These are phyloP conservation scores for Entomortierella chlamydospora DNA, from an alignment of 192 early-diverging fungal species.

Conservation along the genomic window DNA sequence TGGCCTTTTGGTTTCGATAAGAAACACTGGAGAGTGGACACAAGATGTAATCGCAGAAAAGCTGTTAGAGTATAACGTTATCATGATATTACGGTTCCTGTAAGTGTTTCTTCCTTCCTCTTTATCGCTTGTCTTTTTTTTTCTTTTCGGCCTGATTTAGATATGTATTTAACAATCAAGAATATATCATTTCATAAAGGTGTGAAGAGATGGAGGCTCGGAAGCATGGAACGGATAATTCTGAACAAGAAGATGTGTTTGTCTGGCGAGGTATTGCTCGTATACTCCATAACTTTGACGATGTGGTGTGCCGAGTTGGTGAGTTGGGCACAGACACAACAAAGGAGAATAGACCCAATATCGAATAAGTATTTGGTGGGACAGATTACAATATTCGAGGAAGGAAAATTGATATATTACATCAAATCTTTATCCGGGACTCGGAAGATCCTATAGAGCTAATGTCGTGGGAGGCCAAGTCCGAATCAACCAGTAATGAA, in stretches of 20 bases:
- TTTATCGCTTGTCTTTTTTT: background rate
- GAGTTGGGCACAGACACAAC: constrained; percentile 7
- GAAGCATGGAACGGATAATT: background rate
- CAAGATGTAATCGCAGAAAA: too few species aligned
- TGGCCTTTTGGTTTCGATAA: too few species aligned
- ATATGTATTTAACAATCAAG: background rate
- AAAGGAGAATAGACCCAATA: background rate
- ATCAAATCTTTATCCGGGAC: too few species aligned
- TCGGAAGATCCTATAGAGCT: too few species aligned
- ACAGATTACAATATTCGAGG: constrained; percentile 3
- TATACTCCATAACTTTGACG: background rate
- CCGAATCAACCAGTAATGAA: too few species aligned
- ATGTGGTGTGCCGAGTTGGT: constrained; percentile 5
- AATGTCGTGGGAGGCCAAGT: too few species aligned
- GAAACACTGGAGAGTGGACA: too few species aligned
- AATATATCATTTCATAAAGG: background rate
- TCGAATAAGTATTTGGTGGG: constrained; percentile 1
- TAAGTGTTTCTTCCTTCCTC: too few species aligned
- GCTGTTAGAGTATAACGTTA: too few species aligned
- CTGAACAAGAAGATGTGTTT: constrained; percentile 15
- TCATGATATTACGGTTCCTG: too few species aligned
- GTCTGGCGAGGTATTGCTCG: constrained; percentile 12
- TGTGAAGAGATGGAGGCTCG: constrained; percentile 1
- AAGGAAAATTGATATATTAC: too few species aligned
- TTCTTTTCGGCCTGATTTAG: background rate